Base-by-base conservation (phyloP, 1,139 yeast genomes). In the Pneumocystis wakefieldiae region DNA sequence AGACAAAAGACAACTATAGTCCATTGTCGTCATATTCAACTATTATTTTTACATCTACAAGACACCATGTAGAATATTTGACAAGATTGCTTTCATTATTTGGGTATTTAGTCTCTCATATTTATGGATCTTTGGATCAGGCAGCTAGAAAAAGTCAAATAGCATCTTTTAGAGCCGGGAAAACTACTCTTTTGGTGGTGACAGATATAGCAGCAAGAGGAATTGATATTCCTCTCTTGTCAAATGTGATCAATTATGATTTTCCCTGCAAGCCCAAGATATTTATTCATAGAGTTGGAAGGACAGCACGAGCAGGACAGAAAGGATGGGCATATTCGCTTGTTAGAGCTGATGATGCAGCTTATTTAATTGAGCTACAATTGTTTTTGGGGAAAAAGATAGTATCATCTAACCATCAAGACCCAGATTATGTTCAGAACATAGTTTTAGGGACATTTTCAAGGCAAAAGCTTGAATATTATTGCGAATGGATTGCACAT, bases 181-280 rank as follows among this genome's bases (percentile, higher is more conserved):
- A 87, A 63, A 84, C 97, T 2, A 83, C 87, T 53, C 74, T 92
- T 19, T 75, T 92, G 73, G 97, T 92, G 8, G 98, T 94, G 64
- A 92, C 99, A 1, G 99, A 92, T 77, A 97, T 92, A 67, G 98
- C 98, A 37, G 98, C 98, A 4, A 87, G 98, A 79, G 99, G 99
- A 85, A 91, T 92, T 68, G 99, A 94, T 83, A 89, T 92, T 68
- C 99, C 99, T 0, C 84, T 92, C 66, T 81, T 92, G 72, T 96
- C 97, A 15, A 91, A 92, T 71, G 98, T 92, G 62, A 80, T 92
- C 70, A 94, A 92, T 74, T 91, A 83, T 73, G 84, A 96, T 0
- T 78, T 92, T 65, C 98, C 99, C 4, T 86, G 91, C 0, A 86
- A 95, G 1, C 90, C 97, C 3, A 92, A 94, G 73, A 87, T 91